Evolutionary conservation across 768 basidiomycete species (phyloP).

Genomic region (Pleurotus eryngii): DNA sequence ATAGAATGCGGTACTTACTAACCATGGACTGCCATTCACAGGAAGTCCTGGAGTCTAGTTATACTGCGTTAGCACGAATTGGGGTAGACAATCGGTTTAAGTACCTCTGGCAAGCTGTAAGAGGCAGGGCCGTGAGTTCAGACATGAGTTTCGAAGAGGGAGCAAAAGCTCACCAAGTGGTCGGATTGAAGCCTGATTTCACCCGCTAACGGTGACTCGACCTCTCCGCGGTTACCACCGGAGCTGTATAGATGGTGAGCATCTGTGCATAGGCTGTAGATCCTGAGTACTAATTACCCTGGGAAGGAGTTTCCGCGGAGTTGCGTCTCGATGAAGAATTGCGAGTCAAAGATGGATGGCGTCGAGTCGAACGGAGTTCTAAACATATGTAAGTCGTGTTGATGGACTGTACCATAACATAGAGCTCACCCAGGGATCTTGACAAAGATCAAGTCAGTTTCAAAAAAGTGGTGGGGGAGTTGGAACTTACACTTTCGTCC

Average conservation of each 20-base stretch:
- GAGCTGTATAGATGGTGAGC: constrained; percentile 8
- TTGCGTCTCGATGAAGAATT: constrained; percentile 43
- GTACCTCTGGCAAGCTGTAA: constrained; percentile 15
- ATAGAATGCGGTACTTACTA: constrained; percentile 18
- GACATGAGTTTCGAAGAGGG: background rate
- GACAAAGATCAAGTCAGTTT: background rate
- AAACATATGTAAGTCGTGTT: background rate
- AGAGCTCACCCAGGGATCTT: background rate
- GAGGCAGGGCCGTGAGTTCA: background rate
- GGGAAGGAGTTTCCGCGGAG: constrained; percentile 40
- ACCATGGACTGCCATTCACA: constrained; percentile 46
- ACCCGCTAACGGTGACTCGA: constrained; percentile 13
- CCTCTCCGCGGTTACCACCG: constrained; percentile 10
- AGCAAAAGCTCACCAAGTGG: constrained; percentile 5
- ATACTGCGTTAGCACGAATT: background rate
- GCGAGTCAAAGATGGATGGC: constrained; percentile 39
- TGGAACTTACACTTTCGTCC: constrained; percentile 18
- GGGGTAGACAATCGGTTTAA: too few relatives aligned
- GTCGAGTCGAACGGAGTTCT: constrained; percentile 46
- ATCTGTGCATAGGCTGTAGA: background rate
- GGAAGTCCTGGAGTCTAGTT: constrained; percentile 38
- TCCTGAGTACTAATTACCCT: constrained; percentile 22
- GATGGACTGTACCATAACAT: too few relatives aligned
- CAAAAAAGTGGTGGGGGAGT: too few relatives aligned
- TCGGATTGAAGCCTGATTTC: constrained; percentile 19